A percentile compares a stretch with the other conserved stretches of the same genome.
Evolutionary conservation across 306 rosid genomes (phyloP).

Genomic region (Astragalus glycyphyllos): DNA sequence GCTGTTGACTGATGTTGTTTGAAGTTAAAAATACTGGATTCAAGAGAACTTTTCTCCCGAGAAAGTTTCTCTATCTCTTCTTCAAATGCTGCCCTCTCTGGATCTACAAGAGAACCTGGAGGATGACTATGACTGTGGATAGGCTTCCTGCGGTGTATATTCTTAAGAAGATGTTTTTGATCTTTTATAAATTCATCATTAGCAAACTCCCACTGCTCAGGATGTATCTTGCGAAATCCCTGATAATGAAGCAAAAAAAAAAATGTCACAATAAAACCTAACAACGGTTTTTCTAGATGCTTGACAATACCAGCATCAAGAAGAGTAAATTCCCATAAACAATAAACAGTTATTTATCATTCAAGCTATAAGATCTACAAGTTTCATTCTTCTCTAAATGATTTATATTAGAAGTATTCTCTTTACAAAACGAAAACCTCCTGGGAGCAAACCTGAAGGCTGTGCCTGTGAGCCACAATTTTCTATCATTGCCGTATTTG

Average conservation of each 20-base stretch:
- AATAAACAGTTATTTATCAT: constrained; percentile 9
- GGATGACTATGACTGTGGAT: constrained; percentile 98
- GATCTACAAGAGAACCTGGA: constrained; percentile 76
- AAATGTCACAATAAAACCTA: constrained; percentile 31
- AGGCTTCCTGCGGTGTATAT: constrained; percentile 96
- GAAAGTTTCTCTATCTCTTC: constrained; percentile 86
- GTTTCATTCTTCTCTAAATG: neutral
- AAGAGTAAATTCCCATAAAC: neutral
- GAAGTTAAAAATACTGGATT: constrained; percentile 62
- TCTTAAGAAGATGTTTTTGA: constrained; percentile 90
- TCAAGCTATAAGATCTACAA: constrained; percentile 29
- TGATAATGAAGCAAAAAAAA: constrained; percentile 47
- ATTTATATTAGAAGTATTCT: constrained; percentile 19
- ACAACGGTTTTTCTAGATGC: neutral
- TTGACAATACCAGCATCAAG: neutral
- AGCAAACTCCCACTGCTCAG: constrained; percentile 96
- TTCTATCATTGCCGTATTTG: constrained; percentile 10
- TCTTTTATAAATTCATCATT: constrained; percentile 92
- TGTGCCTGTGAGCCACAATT: neutral
- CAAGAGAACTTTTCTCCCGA: constrained; percentile 68
- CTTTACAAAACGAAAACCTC: neutral
- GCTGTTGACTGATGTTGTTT: constrained; percentile 63
- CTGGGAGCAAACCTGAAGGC: neutral
- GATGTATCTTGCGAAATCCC: constrained; percentile 94
- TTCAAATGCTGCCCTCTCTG: constrained; percentile 86